Evolutionary conservation across 257 asterid species (phyloP), one percentile per base, ranked within the genome.

Genomic region (Nicotiana obtusifolia): DNA sequence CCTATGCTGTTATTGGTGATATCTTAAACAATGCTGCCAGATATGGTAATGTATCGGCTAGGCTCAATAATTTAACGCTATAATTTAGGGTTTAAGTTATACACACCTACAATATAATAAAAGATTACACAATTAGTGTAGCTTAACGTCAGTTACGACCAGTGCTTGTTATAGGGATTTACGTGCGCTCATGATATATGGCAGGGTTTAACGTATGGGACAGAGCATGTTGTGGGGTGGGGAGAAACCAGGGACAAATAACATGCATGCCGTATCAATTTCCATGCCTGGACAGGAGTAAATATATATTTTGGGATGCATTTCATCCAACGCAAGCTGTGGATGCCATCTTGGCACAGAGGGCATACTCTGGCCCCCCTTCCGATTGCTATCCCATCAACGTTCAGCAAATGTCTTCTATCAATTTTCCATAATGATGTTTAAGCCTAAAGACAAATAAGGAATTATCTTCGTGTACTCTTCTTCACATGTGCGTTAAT

Each of bases 261-360:
- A 95, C 98, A 7, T 95, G 99, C 81, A 83, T 92, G 82, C 92
- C 93, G 0, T 90, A 90, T 88, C 16, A 44, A 1, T 37, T 88
- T 11, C 97, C 99, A 0, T 93, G 98, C 71, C 4, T 69, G 0
- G 85, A 92, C 24, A 78, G 99, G 85, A 88, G 82, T 11, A 85
- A 89, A 76, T 95, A 91, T 30, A 87, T 95, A 5, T 95, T 93
- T 44, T 95, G 99, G 99, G 99, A 95, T 84, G 97, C 98, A 1
- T 92, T 92, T 67, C 99, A 95, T 84, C 95, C 99, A 0, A 93
- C 98, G 0, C 95, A 93, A 80, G 89, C 87, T 0, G 96, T 91
- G 5, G 85, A 89, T 71, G 91, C 94, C 1, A 83, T 93, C 4
- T 90, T 91, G 20, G 98, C 97, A 7, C 88, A 88, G 22, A 87